Conservation (phyloP, 805 yeast species). For the Suhomyces faveliae region DNA sequence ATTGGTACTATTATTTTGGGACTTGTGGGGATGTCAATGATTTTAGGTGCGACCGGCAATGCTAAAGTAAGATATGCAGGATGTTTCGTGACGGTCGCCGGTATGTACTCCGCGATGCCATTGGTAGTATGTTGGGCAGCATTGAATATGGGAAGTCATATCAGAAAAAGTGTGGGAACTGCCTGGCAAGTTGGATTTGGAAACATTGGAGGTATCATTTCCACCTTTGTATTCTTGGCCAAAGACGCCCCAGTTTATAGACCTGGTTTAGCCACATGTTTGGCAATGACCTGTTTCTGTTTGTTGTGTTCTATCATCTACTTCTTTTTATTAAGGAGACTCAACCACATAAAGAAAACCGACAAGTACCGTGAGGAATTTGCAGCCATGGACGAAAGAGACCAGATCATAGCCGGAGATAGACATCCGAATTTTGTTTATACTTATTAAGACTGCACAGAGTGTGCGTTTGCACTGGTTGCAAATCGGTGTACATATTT, state of each 20-base stretch:
- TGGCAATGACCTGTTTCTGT: slow-evolving; percentile 49
- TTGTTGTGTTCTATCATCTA: slow-evolving; percentile 35
- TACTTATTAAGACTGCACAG: slow-evolving; percentile 21
- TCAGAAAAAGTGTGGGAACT: slow-evolving; percentile 56
- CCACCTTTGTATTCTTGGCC: slow-evolving; percentile 55
- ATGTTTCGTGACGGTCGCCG: slow-evolving; percentile 57
- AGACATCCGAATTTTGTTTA: slow-evolving; percentile 37
- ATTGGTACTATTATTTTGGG: slow-evolving; percentile 39
- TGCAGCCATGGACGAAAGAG: slow-evolving; percentile 25
- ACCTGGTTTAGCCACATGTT: slow-evolving; percentile 52
- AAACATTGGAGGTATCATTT: slow-evolving; percentile 68
- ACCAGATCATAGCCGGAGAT: slow-evolving; percentile 37
- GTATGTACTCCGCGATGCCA: slow-evolving; percentile 67
- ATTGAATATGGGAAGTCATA: slow-evolving; percentile 61
- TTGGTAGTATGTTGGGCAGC: slow-evolving; percentile 66
- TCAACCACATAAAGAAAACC: slow-evolving; percentile 21
- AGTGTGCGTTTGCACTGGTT: slow-evolving; percentile 1
- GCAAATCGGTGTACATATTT: not conserved
- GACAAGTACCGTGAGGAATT: slow-evolving; percentile 27
- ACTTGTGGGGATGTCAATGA: slow-evolving; percentile 55
- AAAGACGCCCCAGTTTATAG: slow-evolving; percentile 58
- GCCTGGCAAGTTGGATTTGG: slow-evolving; percentile 71
- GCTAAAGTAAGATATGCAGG: slow-evolving; percentile 56
- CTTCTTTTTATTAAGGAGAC: slow-evolving; percentile 23
- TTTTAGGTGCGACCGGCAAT: slow-evolving; percentile 43